phyloP scores from a whole-genome alignment of 257 asterid species.

The Agastache rugosa region DNA sequence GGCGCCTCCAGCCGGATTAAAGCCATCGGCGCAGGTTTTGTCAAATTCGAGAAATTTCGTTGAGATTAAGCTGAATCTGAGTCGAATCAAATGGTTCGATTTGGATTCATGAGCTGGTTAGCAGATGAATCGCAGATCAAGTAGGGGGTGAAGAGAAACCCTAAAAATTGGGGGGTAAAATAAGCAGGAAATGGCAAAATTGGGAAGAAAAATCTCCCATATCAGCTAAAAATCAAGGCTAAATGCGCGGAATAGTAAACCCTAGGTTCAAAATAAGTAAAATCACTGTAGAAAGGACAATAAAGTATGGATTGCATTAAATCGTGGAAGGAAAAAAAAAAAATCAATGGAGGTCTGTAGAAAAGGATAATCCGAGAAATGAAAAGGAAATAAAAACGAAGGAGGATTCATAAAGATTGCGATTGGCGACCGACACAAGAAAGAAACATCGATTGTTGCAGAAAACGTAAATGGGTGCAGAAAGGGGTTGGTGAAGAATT shows the following conservation, averaged over 20 bases:
- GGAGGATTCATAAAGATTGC: background rate
- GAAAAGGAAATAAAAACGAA: background rate
- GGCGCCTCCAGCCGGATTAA: conserved; percentile 56
- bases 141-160: conserved; percentile 1
- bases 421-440: conserved; percentile 28
- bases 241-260: conserved; percentile 15
- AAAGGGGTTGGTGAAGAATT: conserved; percentile 8
- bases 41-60: conserved; percentile 18
- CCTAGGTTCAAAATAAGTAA: conserved; percentile 5
- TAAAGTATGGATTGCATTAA: conserved; percentile 10
- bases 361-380: background rate
- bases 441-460: conserved; percentile 15
- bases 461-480: conserved; percentile 19
- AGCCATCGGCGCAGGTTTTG: conserved; percentile 44
- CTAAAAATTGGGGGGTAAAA: conserved; percentile 14
- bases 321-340: background rate
- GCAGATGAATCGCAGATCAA: conserved; percentile 6
- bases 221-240: background rate
- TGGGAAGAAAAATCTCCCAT: background rate
- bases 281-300: conserved; percentile 6
- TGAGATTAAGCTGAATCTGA: conserved; percentile 16
- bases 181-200: background rate
- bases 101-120: conserved; percentile 2
- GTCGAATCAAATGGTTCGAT: conserved; percentile 12
- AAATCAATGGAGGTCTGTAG: background rate